These are phyloP conservation scores for Marchantia polymorpha DNA, from an alignment of 225 moss, liverwort and hornwort species.

Conservation along the genomic window DNA sequence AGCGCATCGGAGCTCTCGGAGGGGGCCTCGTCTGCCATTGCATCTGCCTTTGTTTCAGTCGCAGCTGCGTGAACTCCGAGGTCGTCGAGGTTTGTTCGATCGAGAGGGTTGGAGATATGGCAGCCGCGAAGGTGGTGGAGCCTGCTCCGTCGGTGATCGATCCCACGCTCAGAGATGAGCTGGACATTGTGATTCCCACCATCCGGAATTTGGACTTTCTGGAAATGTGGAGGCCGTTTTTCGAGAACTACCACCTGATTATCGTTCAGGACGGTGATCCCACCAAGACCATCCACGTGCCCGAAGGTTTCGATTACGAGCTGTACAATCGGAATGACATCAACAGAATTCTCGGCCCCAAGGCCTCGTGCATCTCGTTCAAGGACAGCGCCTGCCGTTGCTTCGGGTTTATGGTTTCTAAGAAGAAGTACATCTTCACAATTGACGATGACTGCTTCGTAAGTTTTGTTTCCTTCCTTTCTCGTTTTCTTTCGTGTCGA, in stretches of 20 bases:
- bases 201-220: slow-evolving; percentile 58
- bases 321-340: slow-evolving; percentile 66
- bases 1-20: not conserved
- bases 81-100: not conserved
- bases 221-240: slow-evolving; percentile 61
- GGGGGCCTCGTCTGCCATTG: not conserved
- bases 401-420: slow-evolving; percentile 66
- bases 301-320: slow-evolving; percentile 57
- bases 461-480: slow-evolving; percentile 16
- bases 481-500: not conserved
- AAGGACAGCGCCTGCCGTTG: slow-evolving; percentile 63
- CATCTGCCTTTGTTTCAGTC: too few species aligned
- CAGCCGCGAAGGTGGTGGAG: slow-evolving; percentile 17
- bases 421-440: slow-evolving; percentile 62
- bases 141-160: slow-evolving; percentile 29
- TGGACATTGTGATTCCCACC: slow-evolving; percentile 63
- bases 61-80: too few species aligned
- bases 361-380: slow-evolving; percentile 61
- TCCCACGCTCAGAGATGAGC: slow-evolving; percentile 35
- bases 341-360: slow-evolving; percentile 56
- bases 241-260: slow-evolving; percentile 56
- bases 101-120: not conserved
- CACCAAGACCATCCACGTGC: slow-evolving; percentile 48
- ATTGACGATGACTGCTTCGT: slow-evolving; percentile 69
- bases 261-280: slow-evolving; percentile 74